Evolutionary conservation across 2,329 filamentous ascomycete genomes (phyloP).

Genomic region (Madurella fahalii): DNA sequence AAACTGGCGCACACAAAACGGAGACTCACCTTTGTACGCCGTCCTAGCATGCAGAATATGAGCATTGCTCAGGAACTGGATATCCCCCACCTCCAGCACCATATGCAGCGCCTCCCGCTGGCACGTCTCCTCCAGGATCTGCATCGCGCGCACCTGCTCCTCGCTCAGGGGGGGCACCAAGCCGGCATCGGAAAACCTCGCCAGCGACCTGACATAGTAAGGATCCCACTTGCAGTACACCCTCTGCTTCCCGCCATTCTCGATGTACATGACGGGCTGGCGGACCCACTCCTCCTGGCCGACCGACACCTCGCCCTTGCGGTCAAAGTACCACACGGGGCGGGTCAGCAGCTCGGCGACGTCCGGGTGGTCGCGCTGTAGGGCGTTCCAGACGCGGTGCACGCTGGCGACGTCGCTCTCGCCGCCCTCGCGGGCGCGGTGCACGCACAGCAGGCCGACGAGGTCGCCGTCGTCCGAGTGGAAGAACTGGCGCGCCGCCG

Average conservation of each 20-base stretch:
- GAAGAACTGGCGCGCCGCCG: constrained; percentile 80
- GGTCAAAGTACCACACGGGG: constrained; percentile 88
- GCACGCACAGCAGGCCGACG: constrained; percentile 77
- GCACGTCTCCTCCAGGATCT: constrained; percentile 73
- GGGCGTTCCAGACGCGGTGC: constrained; percentile 76
- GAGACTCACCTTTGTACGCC: constrained; percentile 59
- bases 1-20: too few relatives aligned
- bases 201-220: constrained; percentile 76
- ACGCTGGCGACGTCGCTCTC: constrained; percentile 77
- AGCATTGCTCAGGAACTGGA: constrained; percentile 78
- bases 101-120: constrained; percentile 72
- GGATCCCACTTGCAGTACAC: constrained; percentile 88
- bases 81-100: constrained; percentile 81
- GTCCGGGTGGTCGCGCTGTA: constrained; percentile 71
- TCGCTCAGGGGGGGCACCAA: constrained; percentile 67
- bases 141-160: constrained; percentile 63
- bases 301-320: constrained; percentile 74
- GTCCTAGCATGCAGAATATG: constrained; percentile 80
- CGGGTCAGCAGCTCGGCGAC: constrained; percentile 70
- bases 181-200: constrained; percentile 68
- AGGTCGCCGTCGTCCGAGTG: constrained; percentile 80
- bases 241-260: constrained; percentile 60
- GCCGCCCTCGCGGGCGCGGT: constrained; percentile 73
- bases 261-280: constrained; percentile 71
- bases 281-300: constrained; percentile 73